A percentile compares a stretch with the other conserved stretches of the same genome.
phyloP scores from a whole-genome alignment of 2,329 filamentous ascomycete genomes.

The Colletotrichum sp. region DNA sequence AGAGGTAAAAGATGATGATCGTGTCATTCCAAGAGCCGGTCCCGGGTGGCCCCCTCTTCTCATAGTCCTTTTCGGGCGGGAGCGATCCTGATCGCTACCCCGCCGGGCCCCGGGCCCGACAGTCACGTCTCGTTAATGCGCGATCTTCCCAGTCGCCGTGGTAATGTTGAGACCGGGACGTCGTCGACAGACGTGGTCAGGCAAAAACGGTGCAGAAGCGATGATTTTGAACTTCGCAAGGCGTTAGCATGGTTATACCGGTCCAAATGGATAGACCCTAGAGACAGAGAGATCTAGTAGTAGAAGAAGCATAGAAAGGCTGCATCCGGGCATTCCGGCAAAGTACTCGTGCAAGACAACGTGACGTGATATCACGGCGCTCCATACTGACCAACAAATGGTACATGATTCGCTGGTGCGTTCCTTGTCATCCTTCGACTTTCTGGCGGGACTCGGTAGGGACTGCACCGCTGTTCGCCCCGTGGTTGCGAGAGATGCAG shows the following conservation, averaged over 20 bases:
- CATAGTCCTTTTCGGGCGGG: not conserved
- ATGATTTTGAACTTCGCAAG: not conserved
- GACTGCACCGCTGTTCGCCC: not conserved
- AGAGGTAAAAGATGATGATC: not conserved
- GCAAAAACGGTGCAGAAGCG: not conserved
- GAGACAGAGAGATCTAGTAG: not conserved
- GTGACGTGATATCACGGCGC: not conserved
- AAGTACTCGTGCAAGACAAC: not conserved
- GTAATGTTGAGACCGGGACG: not conserved
- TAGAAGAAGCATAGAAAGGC: not conserved
- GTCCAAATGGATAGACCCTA: conserved; percentile 2
- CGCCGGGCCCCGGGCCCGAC: not conserved
- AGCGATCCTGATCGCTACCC: not conserved
- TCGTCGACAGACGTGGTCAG: not conserved
- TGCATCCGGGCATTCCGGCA: conserved; percentile 8
- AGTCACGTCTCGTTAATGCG: not conserved
- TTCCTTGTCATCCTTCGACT: not conserved
- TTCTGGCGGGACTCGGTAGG: not conserved
- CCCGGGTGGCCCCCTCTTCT: not conserved
- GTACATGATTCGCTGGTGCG: not conserved
- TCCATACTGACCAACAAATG: not conserved
- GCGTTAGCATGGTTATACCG: conserved; percentile 16
- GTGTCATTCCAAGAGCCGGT: not conserved
- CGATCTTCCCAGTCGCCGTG: not conserved
- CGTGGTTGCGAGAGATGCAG: not conserved